phyloP scores from a whole-genome alignment of 129 eudicot genomes.

The Flaveria linearis region DNA sequence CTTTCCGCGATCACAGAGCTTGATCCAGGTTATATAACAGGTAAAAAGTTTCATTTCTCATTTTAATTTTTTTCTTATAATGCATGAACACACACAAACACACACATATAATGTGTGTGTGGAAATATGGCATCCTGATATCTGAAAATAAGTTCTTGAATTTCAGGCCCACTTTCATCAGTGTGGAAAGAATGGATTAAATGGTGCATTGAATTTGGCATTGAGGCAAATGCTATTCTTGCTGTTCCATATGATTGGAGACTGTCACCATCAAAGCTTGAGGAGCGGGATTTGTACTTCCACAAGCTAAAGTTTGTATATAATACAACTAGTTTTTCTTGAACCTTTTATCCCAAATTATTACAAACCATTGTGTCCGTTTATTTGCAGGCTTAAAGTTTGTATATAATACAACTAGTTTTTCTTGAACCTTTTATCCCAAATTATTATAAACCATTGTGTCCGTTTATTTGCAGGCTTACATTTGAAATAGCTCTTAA shows the following conservation, averaged over 20 bases:
- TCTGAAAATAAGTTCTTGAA: conserved; percentile 13
- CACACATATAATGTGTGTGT: background rate
- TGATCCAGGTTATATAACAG: conserved; percentile 94
- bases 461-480: conserved; percentile 53
- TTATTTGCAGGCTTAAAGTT: conserved; percentile 63
- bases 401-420: background rate
- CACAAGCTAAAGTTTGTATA: conserved; percentile 90
- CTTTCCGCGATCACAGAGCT: conserved; percentile 98
- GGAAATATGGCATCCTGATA: background rate
- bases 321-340: background rate
- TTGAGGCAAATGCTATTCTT: conserved; percentile 90
- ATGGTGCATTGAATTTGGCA: conserved; percentile 98
- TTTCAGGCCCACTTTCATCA: conserved; percentile 92
- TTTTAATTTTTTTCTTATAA: background rate
- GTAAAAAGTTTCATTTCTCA: conserved; percentile 31
- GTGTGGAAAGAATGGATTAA: conserved; percentile 99
- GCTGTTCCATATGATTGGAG: conserved; percentile 99
- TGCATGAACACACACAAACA: background rate
- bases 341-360: background rate
- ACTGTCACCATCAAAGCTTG: conserved; percentile 87
- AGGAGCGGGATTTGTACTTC: conserved; percentile 96
- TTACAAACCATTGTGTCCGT: background rate
- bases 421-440: background rate
- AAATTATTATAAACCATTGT: background rate
- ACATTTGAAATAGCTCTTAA: conserved; percentile 92